Conservation (phyloP, 345 rosid genomes). For the Gynandropsis gynandra region DNA sequence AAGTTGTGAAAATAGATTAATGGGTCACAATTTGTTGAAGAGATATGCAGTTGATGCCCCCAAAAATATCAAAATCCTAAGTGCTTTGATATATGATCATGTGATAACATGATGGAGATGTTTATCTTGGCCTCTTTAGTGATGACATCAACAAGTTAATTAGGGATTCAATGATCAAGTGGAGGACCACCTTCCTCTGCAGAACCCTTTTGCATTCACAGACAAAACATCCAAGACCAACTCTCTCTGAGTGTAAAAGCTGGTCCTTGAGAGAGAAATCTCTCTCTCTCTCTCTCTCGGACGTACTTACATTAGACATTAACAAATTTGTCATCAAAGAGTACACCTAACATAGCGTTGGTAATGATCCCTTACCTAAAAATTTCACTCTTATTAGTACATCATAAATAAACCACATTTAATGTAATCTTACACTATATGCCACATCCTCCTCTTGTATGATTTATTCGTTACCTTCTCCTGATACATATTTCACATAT, state of each 20-base stretch:
- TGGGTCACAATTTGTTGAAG: too few species aligned
- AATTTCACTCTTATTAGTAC: conserved; percentile 24
- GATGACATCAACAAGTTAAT: too few species aligned
- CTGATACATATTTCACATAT: too few species aligned
- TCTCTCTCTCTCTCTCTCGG: conserved; percentile 14
- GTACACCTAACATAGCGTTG: conserved; percentile 29
- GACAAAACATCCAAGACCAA: conserved; percentile 30
- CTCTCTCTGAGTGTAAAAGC: conserved; percentile 12
- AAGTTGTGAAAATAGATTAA: too few species aligned
- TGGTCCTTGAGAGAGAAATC: conserved; percentile 34
- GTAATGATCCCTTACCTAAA: conserved; percentile 29
- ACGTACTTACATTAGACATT: conserved; percentile 22
- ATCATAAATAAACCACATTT: conserved; percentile 21
- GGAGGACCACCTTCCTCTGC: conserved; percentile 25
- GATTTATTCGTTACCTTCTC: background rate
- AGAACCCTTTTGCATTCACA: conserved; percentile 22
- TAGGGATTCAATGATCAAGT: conserved; percentile 19
- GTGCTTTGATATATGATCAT: too few species aligned
- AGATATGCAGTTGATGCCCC: too few species aligned
- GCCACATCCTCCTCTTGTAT: conserved; percentile 12
- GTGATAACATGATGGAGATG: too few species aligned
- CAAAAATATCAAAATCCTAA: too few species aligned
- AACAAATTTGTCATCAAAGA: conserved; percentile 21
- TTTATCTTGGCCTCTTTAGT: too few species aligned
- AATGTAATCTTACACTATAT: too few species aligned